A percentile compares a stretch with the other conserved stretches of the same genome.
Conservation (phyloP, 2,329 filamentous ascomycete genomes). For the Alternaria dauci region DNA sequence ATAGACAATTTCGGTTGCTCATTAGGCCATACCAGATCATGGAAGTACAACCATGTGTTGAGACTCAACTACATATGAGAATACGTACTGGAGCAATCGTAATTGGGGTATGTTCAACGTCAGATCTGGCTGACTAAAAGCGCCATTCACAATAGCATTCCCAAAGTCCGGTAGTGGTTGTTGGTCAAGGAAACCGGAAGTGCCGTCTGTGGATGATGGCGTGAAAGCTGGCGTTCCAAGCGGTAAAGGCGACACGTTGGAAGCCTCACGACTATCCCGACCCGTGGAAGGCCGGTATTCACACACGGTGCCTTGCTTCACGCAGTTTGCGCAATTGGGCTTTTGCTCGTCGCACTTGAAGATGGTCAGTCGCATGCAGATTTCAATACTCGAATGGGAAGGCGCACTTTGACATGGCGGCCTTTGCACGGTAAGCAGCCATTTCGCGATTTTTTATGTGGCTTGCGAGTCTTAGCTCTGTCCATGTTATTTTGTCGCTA, state of each 20-base stretch:
- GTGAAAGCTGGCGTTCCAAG: constrained; percentile 20
- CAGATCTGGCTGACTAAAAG: constrained; percentile 5
- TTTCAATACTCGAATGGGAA: not conserved
- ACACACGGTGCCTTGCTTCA: constrained; percentile 41
- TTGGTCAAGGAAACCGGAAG: constrained; percentile 8
- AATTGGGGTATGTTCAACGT: constrained; percentile 35
- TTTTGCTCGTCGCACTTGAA: constrained; percentile 44
- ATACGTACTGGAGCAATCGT: constrained; percentile 38
- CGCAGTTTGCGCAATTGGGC: constrained; percentile 43
- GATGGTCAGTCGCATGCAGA: constrained; percentile 18
- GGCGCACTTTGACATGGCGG: constrained; percentile 41
- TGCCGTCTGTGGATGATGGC: constrained; percentile 26
- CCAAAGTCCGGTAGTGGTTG: constrained; percentile 4
- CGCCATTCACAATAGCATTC: not conserved
- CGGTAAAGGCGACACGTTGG: constrained; percentile 27
- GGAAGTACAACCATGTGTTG: not conserved
- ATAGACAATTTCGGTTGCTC: not conserved
- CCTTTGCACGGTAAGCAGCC: constrained; percentile 42
- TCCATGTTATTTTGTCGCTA: constrained; percentile 29
- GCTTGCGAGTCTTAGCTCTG: constrained; percentile 36
- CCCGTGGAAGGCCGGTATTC: constrained; percentile 35
- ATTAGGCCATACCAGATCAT: not conserved
- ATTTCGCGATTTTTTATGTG: constrained; percentile 42
- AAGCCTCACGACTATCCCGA: constrained; percentile 26
- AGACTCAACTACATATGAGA: not conserved